Base-by-base conservation (phyloP, 441 rosid genomes). In the Croton laevigatus region DNA sequence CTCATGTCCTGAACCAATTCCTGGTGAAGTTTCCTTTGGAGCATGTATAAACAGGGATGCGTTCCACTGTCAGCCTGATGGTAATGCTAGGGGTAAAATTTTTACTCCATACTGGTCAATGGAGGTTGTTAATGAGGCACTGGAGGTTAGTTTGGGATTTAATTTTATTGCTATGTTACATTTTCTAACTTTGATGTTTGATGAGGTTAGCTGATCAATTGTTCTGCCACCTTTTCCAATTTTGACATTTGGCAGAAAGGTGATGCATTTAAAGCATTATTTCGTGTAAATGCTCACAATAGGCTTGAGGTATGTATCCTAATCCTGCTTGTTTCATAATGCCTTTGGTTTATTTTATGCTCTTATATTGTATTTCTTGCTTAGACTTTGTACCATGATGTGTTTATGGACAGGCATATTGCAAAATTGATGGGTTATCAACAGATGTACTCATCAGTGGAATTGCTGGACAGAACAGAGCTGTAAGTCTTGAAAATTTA, bases 281-380 rank as follows among this genome's bases (percentile, higher is more conserved):
- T 88, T 82, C 87, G 75, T 70, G 96, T 89, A 74, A 94, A 94
- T 89, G 97, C 97, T 73, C 89, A 94, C 84, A 90, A 92, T 72
- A 81, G 88, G 70, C 75, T 65, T 12, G 99, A 91, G 98, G 98
- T 94, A 70, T 65, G 86, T 78, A 55, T 46, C 59, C 16, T 44
- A 55, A 68, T 55, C 66, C 22, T 37, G 40, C 8, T 61, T n/a
- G 6, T 59, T 58, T 63, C 52, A 23, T 36, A 46, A 42, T 23
- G 17, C 34, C 42, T 44, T 53, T n/a, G 6, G 8, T 72, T 52
- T 40, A 11, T n/a, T 66, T 36, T 14, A 49, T 34, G 48, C 11
- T 38, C 36, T 34, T 51, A 7, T 3, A 36, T 52, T n/a, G 37
- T 4, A n/a, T 6, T 62, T 65, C 5, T 20, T 36, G 42, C 52